Evolutionary conservation across 495 filamentous ascomycete genomes (phyloP), one percentile per base, ranked within the genome.

Genomic region (Podospora appendiculata): DNA sequence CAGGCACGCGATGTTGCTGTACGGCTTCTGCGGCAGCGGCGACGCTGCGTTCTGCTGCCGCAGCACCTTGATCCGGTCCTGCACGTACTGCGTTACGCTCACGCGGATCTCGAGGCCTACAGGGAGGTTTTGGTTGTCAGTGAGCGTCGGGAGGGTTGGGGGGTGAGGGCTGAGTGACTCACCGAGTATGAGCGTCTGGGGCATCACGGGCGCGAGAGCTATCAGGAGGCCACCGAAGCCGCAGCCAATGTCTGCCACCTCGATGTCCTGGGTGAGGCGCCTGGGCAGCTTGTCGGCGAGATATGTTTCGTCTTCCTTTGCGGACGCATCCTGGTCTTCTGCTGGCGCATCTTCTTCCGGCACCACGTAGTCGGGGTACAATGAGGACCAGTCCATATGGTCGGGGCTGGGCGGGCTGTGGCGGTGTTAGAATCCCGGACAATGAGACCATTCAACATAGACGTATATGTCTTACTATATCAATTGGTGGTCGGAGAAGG

Each of bases 201-300:
- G 93, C 51, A 97, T 69, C 13, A 82, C 70, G 6, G 89, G 89
- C 11, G 87, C 85, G 17, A 98, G 78, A 6, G 89, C 91, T 50
- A 97, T 83, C 11, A 96, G 78, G 51, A 98, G 71, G 9, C 93
- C 93, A 32, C 93, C 93, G 66, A 91, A 98, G 16, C 93, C 93
- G 64, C 93, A 98, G 12, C 93, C 93, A 56, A 98, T 96, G 74
- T 98, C 93, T 49, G 89, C 91, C n/a, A 98, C 80, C 60, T 95
- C 89, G 14, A 98, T 84, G 49, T 85, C 74, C 58, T 85, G 82
- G 17, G 72, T 70, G 32, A 90, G 61, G 16, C 73, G 70, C 54
- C 63, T 70, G 4, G 68, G 62, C 17, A 5, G 25, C 25, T 25
- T 25, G 25, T 25, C 25, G 25, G 25, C 25, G 25, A 25, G 25